Conservation (phyloP, 2,329 filamentous ascomycete genomes). For the Epichloe aotearoae region DNA sequence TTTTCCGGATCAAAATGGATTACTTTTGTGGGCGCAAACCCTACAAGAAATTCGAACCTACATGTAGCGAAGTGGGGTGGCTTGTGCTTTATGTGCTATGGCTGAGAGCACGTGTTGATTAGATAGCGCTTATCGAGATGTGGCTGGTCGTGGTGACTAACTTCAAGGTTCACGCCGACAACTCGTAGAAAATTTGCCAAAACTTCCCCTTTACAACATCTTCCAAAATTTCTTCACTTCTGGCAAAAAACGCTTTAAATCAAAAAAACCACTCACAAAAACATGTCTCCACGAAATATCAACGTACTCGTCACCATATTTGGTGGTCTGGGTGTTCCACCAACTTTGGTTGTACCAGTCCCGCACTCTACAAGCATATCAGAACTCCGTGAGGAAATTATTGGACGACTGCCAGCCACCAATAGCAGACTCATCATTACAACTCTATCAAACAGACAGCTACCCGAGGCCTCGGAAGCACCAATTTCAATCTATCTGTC, state of each 20-base stretch:
- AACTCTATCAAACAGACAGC: constrained; percentile 62
- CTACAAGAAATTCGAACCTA: constrained; percentile 23
- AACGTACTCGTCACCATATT: constrained; percentile 83
- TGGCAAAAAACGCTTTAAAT: too few relatives aligned
- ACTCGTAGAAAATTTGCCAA: background rate
- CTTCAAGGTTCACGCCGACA: background rate
- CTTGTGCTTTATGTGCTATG: constrained; percentile 14
- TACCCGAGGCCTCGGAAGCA: constrained; percentile 39
- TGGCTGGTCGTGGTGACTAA: background rate
- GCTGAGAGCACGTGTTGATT: constrained; percentile 21
- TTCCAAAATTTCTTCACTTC: background rate
- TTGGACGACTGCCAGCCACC: constrained; percentile 45
- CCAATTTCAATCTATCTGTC: constrained; percentile 51
- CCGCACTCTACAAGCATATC: constrained; percentile 49
- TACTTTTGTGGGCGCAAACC: constrained; percentile 34
- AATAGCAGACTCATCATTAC: constrained; percentile 60
- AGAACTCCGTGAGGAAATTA: constrained; percentile 51
- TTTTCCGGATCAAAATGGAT: constrained; percentile 29
- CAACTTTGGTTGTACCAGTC: constrained; percentile 70
- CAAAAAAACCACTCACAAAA: background rate
- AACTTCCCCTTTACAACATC: background rate
- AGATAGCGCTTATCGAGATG: constrained; percentile 1
- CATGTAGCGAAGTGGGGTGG: constrained; percentile 20
- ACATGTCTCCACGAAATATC: constrained; percentile 47
- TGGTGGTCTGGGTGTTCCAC: constrained; percentile 65